Conservation (phyloP, 495 filamentous ascomycete genomes). For the Penicilliopsis zonata region DNA sequence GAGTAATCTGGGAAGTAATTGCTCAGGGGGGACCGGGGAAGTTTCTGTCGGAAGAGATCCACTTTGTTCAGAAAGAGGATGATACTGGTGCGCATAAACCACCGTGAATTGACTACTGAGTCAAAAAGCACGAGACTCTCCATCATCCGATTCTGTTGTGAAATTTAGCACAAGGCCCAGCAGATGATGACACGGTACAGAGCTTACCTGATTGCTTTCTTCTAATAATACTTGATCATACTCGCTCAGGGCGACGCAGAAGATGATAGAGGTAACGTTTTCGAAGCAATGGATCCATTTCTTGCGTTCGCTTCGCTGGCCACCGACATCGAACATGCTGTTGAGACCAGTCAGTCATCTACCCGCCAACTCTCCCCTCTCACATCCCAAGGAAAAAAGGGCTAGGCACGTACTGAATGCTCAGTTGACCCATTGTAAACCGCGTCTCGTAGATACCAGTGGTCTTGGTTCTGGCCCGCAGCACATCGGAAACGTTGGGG, state of each 20-base stretch:
- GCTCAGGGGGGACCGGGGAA: conserved; percentile 73
- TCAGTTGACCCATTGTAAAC: conserved; percentile 95
- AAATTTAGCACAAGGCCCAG: conserved; percentile 2
- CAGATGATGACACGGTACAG: background rate
- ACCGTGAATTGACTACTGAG: conserved; percentile 95
- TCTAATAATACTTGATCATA: conserved; percentile 96
- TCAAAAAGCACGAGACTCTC: conserved; percentile 96
- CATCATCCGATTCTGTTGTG: conserved; percentile 91
- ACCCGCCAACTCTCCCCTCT: background rate
- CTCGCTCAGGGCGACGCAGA: conserved; percentile 95
- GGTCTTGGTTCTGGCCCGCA: conserved; percentile 95
- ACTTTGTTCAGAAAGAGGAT: conserved; percentile 98
- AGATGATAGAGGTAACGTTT: conserved; percentile 99
- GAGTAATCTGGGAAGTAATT: conserved; percentile 98
- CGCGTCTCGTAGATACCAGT: conserved; percentile 98
- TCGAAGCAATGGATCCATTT: conserved; percentile 99
- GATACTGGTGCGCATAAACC: conserved; percentile 98
- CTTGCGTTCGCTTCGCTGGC: conserved; percentile 92
- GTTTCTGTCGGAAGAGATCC: conserved; percentile 91
- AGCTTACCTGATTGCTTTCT: conserved; percentile 83
- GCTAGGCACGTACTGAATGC: conserved; percentile 76
- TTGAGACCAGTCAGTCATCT: no score
- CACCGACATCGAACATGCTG: conserved; percentile 99
- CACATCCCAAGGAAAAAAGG: conserved; percentile 2
- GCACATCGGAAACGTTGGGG: conserved; percentile 82